Base-by-base conservation (phyloP, 805 yeast genomes). In the Teunomyces tritomae region DNA sequence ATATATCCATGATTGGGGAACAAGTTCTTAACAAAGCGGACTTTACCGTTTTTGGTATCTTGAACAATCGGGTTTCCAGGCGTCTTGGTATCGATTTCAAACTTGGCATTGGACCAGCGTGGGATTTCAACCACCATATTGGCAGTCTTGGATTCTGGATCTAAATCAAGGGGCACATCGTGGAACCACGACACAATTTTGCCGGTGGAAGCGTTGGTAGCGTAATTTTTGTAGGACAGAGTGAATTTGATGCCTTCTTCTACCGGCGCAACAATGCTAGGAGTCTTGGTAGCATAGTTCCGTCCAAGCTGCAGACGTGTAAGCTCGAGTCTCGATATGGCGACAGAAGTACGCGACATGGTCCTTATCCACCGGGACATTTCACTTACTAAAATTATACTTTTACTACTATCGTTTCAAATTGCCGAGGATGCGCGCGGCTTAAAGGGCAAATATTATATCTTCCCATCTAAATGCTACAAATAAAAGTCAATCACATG, bases 1-100 rank as follows among this genome's bases (percentile, higher is more conserved):
- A 89, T 84, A 65, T 87, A 88, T 1, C 96, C 96, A 56, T 85
- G 85, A 64, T 78, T 83, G 7, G 96, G 96, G 71, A 84, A 89
- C 17, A 87, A 71, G 68, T 89, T 89, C 58, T 84, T 78, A 28
- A 89, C 86, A 57, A 83, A 89, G 58, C 96, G 73, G 32, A 85
- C 78, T 54, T 84, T 74, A 5, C 88, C 92, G 56, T 87, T 85
- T 65, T 84, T 85, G 27, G 77, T 71, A 62, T 89, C 96, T 64
- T 89, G 96, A 3, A 79, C 76, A 42, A 89, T 89, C 17, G 96
- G 96, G 63, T 88, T 89, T 39, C 83, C 81, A 28, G 71, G 68
- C 8, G 68, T 54, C 28, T 74, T 74, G 51, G 78, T 83, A 49
- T 79, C 75, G 53, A 88, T 84, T 66, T 89, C 96, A 63, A 88